Evolutionary conservation across 345 rosid genomes (phyloP).

Genomic region (Eucalyptus polyanthemos): DNA sequence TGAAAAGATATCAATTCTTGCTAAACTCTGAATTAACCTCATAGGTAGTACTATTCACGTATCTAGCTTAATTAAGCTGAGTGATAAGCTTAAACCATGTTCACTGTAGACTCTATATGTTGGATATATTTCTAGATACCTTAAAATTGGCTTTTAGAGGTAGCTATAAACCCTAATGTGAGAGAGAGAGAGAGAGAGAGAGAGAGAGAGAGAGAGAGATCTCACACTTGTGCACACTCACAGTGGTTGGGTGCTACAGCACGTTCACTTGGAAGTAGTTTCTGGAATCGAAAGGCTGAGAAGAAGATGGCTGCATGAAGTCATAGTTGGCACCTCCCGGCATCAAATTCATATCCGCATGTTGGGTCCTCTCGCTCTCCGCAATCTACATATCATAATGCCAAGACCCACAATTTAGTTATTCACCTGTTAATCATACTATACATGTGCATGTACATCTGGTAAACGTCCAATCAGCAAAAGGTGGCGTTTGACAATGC

Average conservation of each 20-base stretch:
- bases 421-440: not conserved
- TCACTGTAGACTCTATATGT: not conserved
- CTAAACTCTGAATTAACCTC: not conserved
- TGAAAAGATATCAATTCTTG: not conserved
- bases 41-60: not conserved
- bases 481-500: not conserved
- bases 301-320: constrained; percentile 38
- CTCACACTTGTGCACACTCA: not conserved
- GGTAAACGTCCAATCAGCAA: not conserved
- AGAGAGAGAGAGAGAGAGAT: not conserved
- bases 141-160: not conserved
- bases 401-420: not conserved
- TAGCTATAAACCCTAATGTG: not conserved
- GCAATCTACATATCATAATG: constrained; percentile 33
- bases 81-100: not conserved
- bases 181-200: not conserved
- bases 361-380: constrained; percentile 72
- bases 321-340: constrained; percentile 63
- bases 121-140: not conserved
- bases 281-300: constrained; percentile 47
- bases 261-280: constrained; percentile 76
- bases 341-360: constrained; percentile 64
- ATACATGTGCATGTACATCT: not conserved
- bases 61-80: not conserved
- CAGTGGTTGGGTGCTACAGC: constrained; percentile 22